These are phyloP conservation scores for Platanus orientalis DNA, from an alignment of 164 flowering plant species.

Conservation along the genomic window DNA sequence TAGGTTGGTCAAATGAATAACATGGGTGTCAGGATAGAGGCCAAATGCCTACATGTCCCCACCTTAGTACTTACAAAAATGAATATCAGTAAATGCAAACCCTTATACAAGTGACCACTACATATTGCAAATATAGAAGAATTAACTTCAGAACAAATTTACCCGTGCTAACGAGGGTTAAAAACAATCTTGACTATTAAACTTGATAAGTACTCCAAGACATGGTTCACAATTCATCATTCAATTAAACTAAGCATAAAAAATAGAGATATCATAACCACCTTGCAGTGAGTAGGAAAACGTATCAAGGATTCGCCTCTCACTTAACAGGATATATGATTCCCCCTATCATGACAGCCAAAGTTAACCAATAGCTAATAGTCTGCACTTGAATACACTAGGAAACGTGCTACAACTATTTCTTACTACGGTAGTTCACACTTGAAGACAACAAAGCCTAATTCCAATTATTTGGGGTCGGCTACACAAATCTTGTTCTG, in stretches of 20 bases:
- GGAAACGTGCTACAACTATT: too few relatives aligned
- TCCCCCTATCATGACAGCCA: not conserved
- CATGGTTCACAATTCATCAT: not conserved
- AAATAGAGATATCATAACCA: not conserved
- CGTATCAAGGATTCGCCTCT: not conserved
- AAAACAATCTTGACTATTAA: not conserved
- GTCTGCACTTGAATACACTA: too few relatives aligned
- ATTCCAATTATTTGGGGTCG: too few relatives aligned
- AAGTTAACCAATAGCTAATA: too few relatives aligned
- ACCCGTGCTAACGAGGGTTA: not conserved
- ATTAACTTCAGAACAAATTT: slow-evolving; percentile 1
- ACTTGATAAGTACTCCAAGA: not conserved
- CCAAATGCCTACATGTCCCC: not conserved
- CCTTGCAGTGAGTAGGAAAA: not conserved
- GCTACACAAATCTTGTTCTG: too few relatives aligned
- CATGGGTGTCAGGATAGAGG: too few relatives aligned
- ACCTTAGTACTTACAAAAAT: not conserved
- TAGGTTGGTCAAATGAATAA: too few relatives aligned
- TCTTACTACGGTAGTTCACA: not conserved
- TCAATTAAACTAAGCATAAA: not conserved
- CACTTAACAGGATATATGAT: not conserved
- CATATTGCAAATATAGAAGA: slow-evolving; percentile 8
- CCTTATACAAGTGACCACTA: not conserved
- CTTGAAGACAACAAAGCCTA: too few relatives aligned
- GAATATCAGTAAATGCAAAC: not conserved